Evolutionary conservation across 192 early-diverging fungal genomes (phyloP).

Genomic region (Coemansia sp.): DNA sequence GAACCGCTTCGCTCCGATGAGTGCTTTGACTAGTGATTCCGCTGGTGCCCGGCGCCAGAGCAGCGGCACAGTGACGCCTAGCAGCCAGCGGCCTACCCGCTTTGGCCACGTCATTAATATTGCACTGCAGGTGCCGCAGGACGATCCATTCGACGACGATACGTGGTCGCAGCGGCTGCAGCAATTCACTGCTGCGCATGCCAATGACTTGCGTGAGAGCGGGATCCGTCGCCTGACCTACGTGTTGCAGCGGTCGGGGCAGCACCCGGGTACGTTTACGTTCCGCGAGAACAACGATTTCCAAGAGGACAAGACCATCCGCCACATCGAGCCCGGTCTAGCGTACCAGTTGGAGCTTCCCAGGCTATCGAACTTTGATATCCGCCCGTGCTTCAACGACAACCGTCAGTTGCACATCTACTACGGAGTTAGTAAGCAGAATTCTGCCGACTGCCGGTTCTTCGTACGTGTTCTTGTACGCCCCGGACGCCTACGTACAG

Average conservation of each 20-base stretch:
- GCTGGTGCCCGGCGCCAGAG: constrained; percentile 19
- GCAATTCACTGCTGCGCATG: constrained; percentile 64
- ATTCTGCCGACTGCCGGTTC: constrained; percentile 93
- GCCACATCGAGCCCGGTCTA: constrained; percentile 98
- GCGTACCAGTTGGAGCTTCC: constrained; percentile 97
- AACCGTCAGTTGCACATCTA: constrained; percentile 97
- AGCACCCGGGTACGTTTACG: constrained; percentile 93
- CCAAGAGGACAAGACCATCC: constrained; percentile 91
- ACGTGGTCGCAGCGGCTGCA: constrained; percentile 68
- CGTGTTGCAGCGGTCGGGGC: constrained; percentile 80
- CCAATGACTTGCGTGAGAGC: constrained; percentile 69
- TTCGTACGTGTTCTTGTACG: constrained; percentile 97
- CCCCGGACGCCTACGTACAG: constrained; percentile 81
- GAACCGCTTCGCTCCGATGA: constrained; percentile 49
- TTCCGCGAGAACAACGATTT: constrained; percentile 90
- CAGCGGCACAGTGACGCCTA: constrained; percentile 25
- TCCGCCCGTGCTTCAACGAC: constrained; percentile 93
- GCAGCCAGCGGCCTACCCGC: constrained; percentile 24
- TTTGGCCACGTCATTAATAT: constrained; percentile 87
- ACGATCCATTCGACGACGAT: constrained; percentile 70
- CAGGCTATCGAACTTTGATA: constrained; percentile 91
- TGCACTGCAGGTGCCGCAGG: constrained; percentile 70
- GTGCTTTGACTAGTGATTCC: constrained; percentile 30
- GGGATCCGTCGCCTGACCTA: constrained; percentile 89
- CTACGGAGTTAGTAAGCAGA: constrained; percentile 93